Base-by-base conservation (phyloP, 495 filamentous ascomycete species). In the Lophium mytilinum region DNA sequence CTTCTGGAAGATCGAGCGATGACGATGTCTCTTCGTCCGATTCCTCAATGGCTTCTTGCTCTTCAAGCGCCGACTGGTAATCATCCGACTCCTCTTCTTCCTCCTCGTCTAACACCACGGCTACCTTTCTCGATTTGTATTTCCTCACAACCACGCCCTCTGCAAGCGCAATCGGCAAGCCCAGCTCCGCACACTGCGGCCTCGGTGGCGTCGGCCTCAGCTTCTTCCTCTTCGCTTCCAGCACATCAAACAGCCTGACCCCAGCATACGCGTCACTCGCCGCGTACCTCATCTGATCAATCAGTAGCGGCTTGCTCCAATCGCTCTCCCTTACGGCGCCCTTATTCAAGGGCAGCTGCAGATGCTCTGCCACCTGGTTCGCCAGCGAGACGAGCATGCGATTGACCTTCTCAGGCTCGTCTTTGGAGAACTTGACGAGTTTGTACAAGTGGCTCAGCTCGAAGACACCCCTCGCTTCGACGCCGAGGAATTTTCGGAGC, bases 191-290 rank as follows among this genome's bases (percentile, higher is more conserved):
- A 54, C 12, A 52, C 12, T 11, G 11, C n/a, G 64, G 64, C 17
- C 57, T 37, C n/a, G 70, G 64, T 9, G 71, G 71, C 14, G 52
- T 63, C 9, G 71, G 71, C 21, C 62, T 54, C 51, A 73, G 55
- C 43, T 37, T 55, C 53, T 61, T 61, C 34, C 71, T 54, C 54
- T 68, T 71, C 15, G 53, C 59, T 42, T 73, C 70, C 14, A 73
- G 62, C 6, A 54, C 67, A 55, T 69, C 61, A 36, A 60, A 73
- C 8, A 73, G 57, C 21, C 60, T 61, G 14, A 70, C 64, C 4
- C 70, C 70, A 9, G 69, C 68, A 56, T 73, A 73, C 1, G 69
- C 67, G 57, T 73, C 71, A 14, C 67, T 64, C 36, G 69, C 70
- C 8, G 71, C 69, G 43, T 73, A 72, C 9, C 47, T 40, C 9